These are phyloP conservation scores for Trichoderma atroviride DNA, from an alignment of 2,329 filamentous ascomycete genomes.

Conservation along the genomic window DNA sequence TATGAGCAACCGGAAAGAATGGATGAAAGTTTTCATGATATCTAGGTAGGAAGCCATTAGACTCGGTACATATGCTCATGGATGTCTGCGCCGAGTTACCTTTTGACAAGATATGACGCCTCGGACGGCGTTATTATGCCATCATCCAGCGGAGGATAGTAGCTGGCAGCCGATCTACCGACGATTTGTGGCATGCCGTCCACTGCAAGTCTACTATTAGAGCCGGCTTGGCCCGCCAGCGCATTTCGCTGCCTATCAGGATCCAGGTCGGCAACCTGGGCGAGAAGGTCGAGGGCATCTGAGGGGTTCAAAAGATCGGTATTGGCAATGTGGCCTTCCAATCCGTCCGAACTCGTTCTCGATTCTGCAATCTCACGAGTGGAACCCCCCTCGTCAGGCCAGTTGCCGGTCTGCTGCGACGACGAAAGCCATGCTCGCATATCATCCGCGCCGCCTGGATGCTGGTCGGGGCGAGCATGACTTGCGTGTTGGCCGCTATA, in stretches of 20 bases:
- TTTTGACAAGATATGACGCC: background rate
- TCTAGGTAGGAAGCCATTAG: background rate
- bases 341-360: slow-evolving; percentile 7
- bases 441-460: background rate
- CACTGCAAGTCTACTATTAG: background rate
- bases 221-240: background rate
- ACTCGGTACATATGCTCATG: background rate
- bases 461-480: slow-evolving; percentile 2
- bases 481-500: background rate
- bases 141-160: background rate
- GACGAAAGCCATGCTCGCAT: slow-evolving; percentile 4
- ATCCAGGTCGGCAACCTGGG: slow-evolving; percentile 11
- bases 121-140: background rate
- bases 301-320: slow-evolving; percentile 13
- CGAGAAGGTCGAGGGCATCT: slow-evolving; percentile 4
- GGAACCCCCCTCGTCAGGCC: slow-evolving; percentile 6
- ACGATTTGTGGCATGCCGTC: background rate
- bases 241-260: slow-evolving; percentile 1
- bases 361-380: slow-evolving; percentile 1
- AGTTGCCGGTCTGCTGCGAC: slow-evolving; percentile 7
- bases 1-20: slow-evolving; percentile 1
- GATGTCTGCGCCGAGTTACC: background rate
- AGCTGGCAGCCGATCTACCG: background rate
- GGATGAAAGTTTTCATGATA: background rate
- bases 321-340: slow-evolving; percentile 7